Base-by-base conservation (phyloP, 805 yeast species). In the Pichia rugopelliculosa region DNA sequence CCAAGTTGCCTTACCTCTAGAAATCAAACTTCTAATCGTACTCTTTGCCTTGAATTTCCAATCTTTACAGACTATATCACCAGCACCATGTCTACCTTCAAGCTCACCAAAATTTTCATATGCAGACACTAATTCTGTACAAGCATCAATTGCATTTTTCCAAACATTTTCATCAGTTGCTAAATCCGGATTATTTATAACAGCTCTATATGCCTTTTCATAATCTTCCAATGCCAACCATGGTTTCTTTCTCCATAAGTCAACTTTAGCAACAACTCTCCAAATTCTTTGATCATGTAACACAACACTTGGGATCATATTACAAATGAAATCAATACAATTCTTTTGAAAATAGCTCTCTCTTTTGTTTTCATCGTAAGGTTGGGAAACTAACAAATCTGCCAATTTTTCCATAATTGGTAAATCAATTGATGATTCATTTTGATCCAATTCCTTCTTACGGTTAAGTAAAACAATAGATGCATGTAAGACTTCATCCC, bases 31-130 rank as follows among this genome's bases (percentile, higher is more conserved):
- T 58, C 95, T 75, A 20, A 89, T 74, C 1, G 86, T 71, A 15
- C 85, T 74, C 52, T 82, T 75, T 2, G 95, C 82, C 62, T 88
- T 88, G 67, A 83, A 86, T 59, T 79, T 84, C 97, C 97, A 90
- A 60, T 89, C 96, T 59, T 82, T 80, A 63, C 96, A 89, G 10
- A 90, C 95, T n/a, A 83, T 55, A 61, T 85, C 87, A 20, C 83
- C 95, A 2, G 87, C 89, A 22, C 84, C 84, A 58, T 82, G 76
- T 57, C 79, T 82, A 8, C 95, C 95, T 11, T 86, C 84, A 55
- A 79, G 64, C 49, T 84, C 93, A n/a, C 98, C 98, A 27, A 87
- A 73, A 3, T 86, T 82, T 59, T 83, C 89, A 62, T 89, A 91
- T 1, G 96, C 91, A 37, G 93, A 85, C 2, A 85, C 81, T 47